phyloP scores from a whole-genome alignment of 306 rosid species.

The Medicago arabica region DNA sequence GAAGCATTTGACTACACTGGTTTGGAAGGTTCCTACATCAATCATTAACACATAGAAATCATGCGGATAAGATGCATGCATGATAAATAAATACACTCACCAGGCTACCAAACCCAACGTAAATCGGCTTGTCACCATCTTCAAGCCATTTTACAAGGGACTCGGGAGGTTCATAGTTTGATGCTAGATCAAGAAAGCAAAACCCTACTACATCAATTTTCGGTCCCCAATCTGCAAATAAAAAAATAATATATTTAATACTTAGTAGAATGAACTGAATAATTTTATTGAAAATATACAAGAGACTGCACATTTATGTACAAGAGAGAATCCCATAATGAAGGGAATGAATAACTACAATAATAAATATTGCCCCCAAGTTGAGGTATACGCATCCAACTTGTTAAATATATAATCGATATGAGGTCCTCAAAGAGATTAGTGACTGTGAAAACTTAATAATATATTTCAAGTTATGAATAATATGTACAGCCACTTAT shows the following conservation, averaged over 20 bases:
- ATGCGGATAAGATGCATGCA: constrained; percentile 18
- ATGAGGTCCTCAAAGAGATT: neutral
- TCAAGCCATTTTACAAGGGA: constrained; percentile 84
- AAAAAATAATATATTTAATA: constrained; percentile 34
- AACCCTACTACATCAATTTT: constrained; percentile 96
- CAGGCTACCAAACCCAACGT: constrained; percentile 96
- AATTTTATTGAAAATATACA: neutral
- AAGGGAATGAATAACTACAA: neutral
- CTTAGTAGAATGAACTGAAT: neutral
- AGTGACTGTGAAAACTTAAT: neutral
- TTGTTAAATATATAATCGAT: neutral
- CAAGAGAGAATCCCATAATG: neutral
- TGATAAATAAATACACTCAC: constrained; percentile 55
- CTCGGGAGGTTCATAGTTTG: constrained; percentile 90
- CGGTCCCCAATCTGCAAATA: constrained; percentile 95
- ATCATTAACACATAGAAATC: constrained; percentile 28
- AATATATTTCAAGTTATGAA: too few relatives aligned
- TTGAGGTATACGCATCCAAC: neutral
- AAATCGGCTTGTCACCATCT: constrained; percentile 87
- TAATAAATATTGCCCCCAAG: neutral
- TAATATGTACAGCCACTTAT: too few relatives aligned
- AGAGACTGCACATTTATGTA: neutral
- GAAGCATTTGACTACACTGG: neutral
- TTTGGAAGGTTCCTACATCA: constrained; percentile 10
- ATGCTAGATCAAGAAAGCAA: constrained; percentile 99